Evolutionary conservation across 2,329 filamentous ascomycete species (phyloP), one percentile per base, ranked within the genome.

Genomic region (Dryadomyces sulphureus): DNA sequence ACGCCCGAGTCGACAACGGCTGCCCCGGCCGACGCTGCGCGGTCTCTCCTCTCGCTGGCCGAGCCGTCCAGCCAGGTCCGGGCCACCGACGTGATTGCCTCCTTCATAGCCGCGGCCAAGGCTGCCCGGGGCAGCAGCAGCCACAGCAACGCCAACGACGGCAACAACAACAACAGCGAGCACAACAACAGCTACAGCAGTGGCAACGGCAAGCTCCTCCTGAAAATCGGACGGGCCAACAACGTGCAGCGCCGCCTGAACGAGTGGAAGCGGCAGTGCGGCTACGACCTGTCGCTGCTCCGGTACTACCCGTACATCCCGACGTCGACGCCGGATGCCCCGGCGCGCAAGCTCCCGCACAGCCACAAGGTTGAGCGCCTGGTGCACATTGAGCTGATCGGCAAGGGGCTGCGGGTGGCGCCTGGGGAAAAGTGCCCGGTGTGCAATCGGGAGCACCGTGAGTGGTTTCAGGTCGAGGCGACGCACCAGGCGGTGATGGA

Each of bases 381-480:
- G 48, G 82, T 96, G 39, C 92, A 98, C 61, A 67, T 96, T 14
- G 92, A 98, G 64, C 72, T 96, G n/a, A 70, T 70, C 62, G 62
- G 79, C 65, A 48, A 78, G 70, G 65, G 75, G 1, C 52, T 78
- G 50, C 65, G 76, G 49, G 59, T 71, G 55, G 62, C 65, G 46
- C 63, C 78, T 60, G 62, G 64, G 41, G 66, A 63, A 17, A 74
- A 75, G 45, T 98, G 92, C 56, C 69, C 70, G 5, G 73, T 78
- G 1, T 98, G 92, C 58, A 88, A 88, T 2, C 80, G 79, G 57
- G 81, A 87, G 55, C 92, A 98, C 62, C 70, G 81, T 45, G 92
- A 98, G 65, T 98, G 90, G 90, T 98, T 98, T 60, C 84, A 93
- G 64, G 79, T 95, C 1, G 78, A 85, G 50, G 84, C 85, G 0